phyloP scores from a whole-genome alignment of 2,329 filamentous ascomycete species.

The Penicillium hesseltinei region DNA sequence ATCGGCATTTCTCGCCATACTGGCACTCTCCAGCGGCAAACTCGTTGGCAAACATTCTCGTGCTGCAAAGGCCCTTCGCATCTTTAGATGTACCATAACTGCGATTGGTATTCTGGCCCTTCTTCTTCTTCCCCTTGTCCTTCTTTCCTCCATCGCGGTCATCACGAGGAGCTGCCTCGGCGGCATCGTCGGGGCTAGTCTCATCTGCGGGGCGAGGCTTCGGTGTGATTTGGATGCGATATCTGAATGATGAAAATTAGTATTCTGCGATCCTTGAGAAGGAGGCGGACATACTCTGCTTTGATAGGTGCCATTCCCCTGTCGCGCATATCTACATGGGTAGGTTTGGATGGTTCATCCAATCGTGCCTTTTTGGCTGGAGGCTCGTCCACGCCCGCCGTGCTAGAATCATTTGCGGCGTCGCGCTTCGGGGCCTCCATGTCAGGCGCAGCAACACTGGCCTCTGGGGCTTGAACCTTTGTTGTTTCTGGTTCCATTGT shows the following conservation, averaged over 20 bases:
- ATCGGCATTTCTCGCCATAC: constrained; percentile 77
- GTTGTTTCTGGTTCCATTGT: constrained; percentile 6
- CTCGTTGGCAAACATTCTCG: constrained; percentile 67
- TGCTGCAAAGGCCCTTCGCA: constrained; percentile 72
- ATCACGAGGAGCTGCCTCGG: constrained; percentile 55
- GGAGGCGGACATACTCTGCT: constrained; percentile 52
- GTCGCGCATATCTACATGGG: constrained; percentile 34
- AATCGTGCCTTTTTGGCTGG: constrained; percentile 62
- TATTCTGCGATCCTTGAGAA: not conserved
- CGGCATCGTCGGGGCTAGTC: constrained; percentile 55
- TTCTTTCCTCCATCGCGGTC: constrained; percentile 40
- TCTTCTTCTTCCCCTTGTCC: constrained; percentile 51
- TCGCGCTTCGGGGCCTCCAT: constrained; percentile 22
- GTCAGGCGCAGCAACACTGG: constrained; percentile 8
- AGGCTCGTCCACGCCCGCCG: constrained; percentile 37
- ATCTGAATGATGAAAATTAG: constrained; percentile 23
- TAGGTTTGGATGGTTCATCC: constrained; percentile 35
- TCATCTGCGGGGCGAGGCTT: constrained; percentile 25
- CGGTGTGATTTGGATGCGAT: constrained; percentile 25
- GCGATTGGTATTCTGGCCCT: constrained; percentile 81
- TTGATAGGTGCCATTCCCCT: constrained; percentile 70
- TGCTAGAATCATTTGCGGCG: constrained; percentile 20
- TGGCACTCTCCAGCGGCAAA: constrained; percentile 75
- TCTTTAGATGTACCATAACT: constrained; percentile 79
- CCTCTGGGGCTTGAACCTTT: constrained; percentile 5